A percentile compares a stretch with the other conserved stretches of the same genome.
These are phyloP conservation scores for Pinguiococcus pyrenoidosus DNA, from an alignment of 108 stramenopile species.

Conservation along the genomic window DNA sequence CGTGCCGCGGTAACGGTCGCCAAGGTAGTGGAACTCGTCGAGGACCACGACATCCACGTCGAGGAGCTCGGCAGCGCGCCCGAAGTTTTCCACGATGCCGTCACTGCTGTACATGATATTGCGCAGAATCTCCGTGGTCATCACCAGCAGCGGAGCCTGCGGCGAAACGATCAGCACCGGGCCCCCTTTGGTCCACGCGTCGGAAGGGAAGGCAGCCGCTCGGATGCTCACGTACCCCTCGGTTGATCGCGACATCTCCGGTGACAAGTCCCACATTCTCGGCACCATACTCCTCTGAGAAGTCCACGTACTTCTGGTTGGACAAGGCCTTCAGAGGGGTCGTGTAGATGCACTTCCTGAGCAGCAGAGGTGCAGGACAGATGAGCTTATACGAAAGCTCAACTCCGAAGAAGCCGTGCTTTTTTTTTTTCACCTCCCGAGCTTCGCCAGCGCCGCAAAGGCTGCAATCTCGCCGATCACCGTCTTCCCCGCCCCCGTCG, in stretches of 20 bases:
- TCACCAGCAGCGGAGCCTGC: slow-evolving; percentile 26
- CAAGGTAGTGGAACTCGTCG: slow-evolving; percentile 96
- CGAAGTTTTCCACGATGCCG: background rate
- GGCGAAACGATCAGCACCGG: background rate
- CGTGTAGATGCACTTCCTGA: slow-evolving; percentile 43
- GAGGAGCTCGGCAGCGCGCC: slow-evolving; percentile 33
- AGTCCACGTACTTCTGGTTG: slow-evolving; percentile 82
- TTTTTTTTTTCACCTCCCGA: background rate
- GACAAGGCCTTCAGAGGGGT: slow-evolving; percentile 83
- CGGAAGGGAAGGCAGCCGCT: too few species aligned
- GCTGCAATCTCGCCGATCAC: slow-evolving; percentile 57
- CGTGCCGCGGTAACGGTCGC: slow-evolving; percentile 69
- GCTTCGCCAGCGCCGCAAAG: background rate
- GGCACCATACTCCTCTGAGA: slow-evolving; percentile 57
- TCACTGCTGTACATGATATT: slow-evolving; percentile 49
- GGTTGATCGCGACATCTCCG: slow-evolving; percentile 69
- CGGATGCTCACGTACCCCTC: too few species aligned
- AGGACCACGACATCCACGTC: slow-evolving; percentile 68
- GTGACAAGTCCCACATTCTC: slow-evolving; percentile 50
- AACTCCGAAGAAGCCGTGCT: background rate
- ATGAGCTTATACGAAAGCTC: background rate
- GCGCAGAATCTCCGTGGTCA: slow-evolving; percentile 88
- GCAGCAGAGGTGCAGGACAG: background rate
- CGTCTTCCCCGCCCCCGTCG: slow-evolving; percentile 72
- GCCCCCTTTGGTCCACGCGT: background rate